These are phyloP conservation scores for Rhizopogon salebrosus DNA, from an alignment of 768 basidiomycete genomes.

Conservation along the genomic window DNA sequence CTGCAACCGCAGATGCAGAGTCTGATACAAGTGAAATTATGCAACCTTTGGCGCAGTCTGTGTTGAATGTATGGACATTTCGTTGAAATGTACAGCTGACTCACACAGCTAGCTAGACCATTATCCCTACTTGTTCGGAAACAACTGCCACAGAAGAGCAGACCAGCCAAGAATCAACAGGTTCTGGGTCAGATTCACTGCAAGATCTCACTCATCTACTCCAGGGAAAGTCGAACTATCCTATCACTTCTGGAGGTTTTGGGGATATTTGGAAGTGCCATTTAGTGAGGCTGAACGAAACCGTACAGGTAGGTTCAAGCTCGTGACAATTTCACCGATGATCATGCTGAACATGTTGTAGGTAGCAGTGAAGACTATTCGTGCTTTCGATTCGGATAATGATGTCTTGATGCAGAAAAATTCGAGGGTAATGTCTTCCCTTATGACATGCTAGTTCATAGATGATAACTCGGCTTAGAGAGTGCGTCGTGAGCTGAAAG, in stretches of 20 bases:
- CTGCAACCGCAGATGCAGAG: too few species aligned
- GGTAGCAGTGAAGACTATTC: constrained; percentile 3
- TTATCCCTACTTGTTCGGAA: too few species aligned
- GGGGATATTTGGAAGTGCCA: constrained; percentile 2
- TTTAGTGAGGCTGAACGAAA: background rate
- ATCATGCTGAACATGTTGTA: background rate
- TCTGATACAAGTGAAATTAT: too few species aligned
- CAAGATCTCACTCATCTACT: background rate
- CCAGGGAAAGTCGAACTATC: background rate
- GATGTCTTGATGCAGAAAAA: background rate
- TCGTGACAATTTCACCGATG: background rate
- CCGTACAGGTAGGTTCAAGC: background rate
- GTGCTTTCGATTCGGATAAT: background rate
- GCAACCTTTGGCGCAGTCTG: too few species aligned
- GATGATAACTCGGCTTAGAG: constrained; percentile 5
- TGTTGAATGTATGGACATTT: too few species aligned
- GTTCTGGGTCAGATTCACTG: background rate
- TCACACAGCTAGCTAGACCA: too few species aligned
- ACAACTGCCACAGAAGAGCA: background rate
- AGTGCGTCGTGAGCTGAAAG: constrained; percentile 15
- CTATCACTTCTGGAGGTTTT: background rate
- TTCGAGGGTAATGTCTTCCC: background rate
- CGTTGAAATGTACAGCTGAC: too few species aligned
- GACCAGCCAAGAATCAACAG: background rate
- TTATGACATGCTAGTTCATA: too few species aligned